A percentile compares a stretch with the other conserved stretches of the same genome.
Conservation (phyloP, 208 protist genomes). For the Trypanosoma cruzi region DNA sequence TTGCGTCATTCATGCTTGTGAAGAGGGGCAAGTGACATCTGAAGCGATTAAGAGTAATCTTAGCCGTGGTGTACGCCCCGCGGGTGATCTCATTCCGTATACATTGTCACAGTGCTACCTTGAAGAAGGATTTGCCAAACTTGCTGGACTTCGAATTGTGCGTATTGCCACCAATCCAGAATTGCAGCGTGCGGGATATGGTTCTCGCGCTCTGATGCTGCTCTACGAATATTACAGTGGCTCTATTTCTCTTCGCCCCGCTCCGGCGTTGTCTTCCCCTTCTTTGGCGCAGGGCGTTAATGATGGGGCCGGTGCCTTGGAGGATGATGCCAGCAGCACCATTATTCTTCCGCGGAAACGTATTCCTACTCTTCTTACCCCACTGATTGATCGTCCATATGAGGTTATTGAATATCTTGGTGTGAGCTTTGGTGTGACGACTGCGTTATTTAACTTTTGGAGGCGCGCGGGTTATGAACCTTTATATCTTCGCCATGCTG, state of each 20-base stretch:
- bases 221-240: slow-evolving; percentile 96
- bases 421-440: slow-evolving; percentile 97
- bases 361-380: slow-evolving; percentile 83
- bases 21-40: slow-evolving; percentile 96
- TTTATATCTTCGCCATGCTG: slow-evolving; percentile 92
- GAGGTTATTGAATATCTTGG: slow-evolving; percentile 98
- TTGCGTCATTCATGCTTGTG: slow-evolving; percentile 97
- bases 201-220: slow-evolving; percentile 91
- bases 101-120: slow-evolving; percentile 97
- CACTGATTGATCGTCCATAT: slow-evolving; percentile 85
- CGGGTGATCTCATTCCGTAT: slow-evolving; percentile 99
- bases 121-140: slow-evolving; percentile 94
- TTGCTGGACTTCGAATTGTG: slow-evolving; percentile 97
- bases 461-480: slow-evolving; percentile 82
- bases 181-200: slow-evolving; percentile 97
- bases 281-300: slow-evolving; percentile 1
- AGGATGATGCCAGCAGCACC: slow-evolving; percentile 23
- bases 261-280: slow-evolving; percentile 15
- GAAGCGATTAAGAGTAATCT: slow-evolving; percentile 89
- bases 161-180: slow-evolving; percentile 99
- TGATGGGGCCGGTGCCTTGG: slow-evolving; percentile 20
- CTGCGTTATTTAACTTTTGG: slow-evolving; percentile 98
- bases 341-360: slow-evolving; percentile 42
- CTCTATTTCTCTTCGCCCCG: slow-evolving; percentile 57
- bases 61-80: slow-evolving; percentile 88